A percentile compares a stretch with the other conserved stretches of the same genome.
These are phyloP conservation scores for Nannochloropsis granulata DNA, from an alignment of 108 stramenopile genomes.

Conservation along the genomic window DNA sequence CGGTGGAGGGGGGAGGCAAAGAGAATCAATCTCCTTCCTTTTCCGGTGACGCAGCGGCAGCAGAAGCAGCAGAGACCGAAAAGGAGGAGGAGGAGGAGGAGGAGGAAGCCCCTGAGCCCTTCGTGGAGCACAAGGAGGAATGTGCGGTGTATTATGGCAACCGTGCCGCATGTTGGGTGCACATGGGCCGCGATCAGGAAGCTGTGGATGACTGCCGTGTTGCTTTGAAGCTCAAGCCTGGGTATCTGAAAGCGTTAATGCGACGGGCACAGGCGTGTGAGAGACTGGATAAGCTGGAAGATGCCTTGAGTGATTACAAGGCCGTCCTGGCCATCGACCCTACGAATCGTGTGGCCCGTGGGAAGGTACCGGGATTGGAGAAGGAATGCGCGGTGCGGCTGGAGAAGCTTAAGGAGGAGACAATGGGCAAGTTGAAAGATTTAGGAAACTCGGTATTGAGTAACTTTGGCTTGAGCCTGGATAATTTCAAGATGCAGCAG, in stretches of 20 bases:
- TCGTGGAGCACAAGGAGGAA: neutral
- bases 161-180: slow-evolving; percentile 19
- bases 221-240: slow-evolving; percentile 42
- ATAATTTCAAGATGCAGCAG: slow-evolving; percentile 87
- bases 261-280: slow-evolving; percentile 49
- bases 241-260: slow-evolving; percentile 61
- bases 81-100: neutral
- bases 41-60: neutral
- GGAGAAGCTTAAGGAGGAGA: slow-evolving; percentile 30
- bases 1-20: neutral
- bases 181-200: neutral
- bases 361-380: slow-evolving; percentile 53
- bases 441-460: slow-evolving; percentile 83
- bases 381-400: slow-evolving; percentile 32
- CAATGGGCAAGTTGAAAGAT: slow-evolving; percentile 75
- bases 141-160: slow-evolving; percentile 6
- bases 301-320: slow-evolving; percentile 49
- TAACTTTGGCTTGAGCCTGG: slow-evolving; percentile 85
- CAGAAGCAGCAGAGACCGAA: neutral
- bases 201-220: slow-evolving; percentile 22
- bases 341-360: slow-evolving; percentile 37
- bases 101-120: neutral
- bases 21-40: too few relatives aligned
- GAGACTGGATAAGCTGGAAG: slow-evolving; percentile 30
- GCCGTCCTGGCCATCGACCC: slow-evolving; percentile 52